These are phyloP conservation scores for Leishmania aethiopica DNA, from an alignment of 208 protist species.

Conservation along the genomic window DNA sequence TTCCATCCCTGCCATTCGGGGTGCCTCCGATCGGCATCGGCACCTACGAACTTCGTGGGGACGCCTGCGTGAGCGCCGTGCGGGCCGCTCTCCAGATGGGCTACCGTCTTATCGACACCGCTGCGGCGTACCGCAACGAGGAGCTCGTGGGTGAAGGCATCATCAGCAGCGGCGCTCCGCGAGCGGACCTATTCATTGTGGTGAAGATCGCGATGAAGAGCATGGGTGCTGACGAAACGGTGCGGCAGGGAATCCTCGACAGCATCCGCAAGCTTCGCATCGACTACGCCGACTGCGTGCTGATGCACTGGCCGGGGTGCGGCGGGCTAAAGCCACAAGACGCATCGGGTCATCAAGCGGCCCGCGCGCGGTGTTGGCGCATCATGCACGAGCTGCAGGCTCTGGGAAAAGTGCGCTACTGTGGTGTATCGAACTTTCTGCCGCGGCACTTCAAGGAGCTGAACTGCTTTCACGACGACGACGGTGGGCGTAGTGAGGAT, in stretches of 20 bases:
- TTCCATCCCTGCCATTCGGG: slow-evolving; percentile 1
- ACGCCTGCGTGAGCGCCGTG: slow-evolving; percentile 58
- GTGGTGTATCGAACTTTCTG: slow-evolving; percentile 88
- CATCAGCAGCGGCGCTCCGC: slow-evolving; percentile 54
- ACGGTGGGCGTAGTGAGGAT: background rate
- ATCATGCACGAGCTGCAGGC: slow-evolving; percentile 60
- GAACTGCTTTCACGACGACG: slow-evolving; percentile 12
- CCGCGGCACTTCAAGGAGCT: slow-evolving; percentile 70
- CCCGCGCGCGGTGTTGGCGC: slow-evolving; percentile 67
- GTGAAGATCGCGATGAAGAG: slow-evolving; percentile 79
- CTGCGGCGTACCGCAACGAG: slow-evolving; percentile 80
- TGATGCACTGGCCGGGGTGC: slow-evolving; percentile 89
- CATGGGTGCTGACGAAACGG: slow-evolving; percentile 40
- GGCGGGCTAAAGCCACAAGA: slow-evolving; percentile 54
- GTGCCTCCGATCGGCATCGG: slow-evolving; percentile 78
- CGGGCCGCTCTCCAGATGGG: slow-evolving; percentile 54
- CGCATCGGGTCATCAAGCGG: slow-evolving; percentile 45
- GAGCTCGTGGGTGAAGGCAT: slow-evolving; percentile 71
- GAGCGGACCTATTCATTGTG: slow-evolving; percentile 67
- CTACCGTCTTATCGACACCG: slow-evolving; percentile 88
- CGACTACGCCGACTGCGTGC: slow-evolving; percentile 70
- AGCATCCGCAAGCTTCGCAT: slow-evolving; percentile 69
- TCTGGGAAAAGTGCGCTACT: slow-evolving; percentile 50
- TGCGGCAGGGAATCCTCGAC: slow-evolving; percentile 47
- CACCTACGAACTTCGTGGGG: slow-evolving; percentile 80